Evolutionary conservation across 2,329 filamentous ascomycete species (phyloP).

Genomic region (Apiospora arundinis): DNA sequence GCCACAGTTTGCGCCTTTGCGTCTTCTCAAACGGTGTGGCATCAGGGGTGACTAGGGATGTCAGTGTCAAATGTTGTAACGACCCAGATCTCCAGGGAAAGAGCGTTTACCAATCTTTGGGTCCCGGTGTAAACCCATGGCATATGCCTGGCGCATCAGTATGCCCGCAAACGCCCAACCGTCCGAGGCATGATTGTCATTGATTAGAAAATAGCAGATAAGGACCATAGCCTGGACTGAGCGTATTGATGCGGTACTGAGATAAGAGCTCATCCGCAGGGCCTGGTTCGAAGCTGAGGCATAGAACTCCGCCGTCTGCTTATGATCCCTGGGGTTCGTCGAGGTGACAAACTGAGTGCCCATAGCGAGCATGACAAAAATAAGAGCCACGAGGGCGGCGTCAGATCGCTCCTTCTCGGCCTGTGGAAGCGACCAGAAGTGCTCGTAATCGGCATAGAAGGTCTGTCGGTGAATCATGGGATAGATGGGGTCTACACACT

Average conservation of each 20-base stretch:
- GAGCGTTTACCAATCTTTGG: slow-evolving; percentile 67
- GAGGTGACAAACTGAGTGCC: slow-evolving; percentile 78
- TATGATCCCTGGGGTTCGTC: slow-evolving; percentile 65
- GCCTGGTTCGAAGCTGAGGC: slow-evolving; percentile 81
- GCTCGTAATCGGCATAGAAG: slow-evolving; percentile 80
- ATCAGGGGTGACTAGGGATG: slow-evolving; percentile 61
- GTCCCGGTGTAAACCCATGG: slow-evolving; percentile 81
- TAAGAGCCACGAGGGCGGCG: slow-evolving; percentile 72
- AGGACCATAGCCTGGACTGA: slow-evolving; percentile 83
- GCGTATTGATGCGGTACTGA: slow-evolving; percentile 74
- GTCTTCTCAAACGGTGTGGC: slow-evolving; percentile 77
- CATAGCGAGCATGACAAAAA: slow-evolving; percentile 79
- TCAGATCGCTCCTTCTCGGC: slow-evolving; percentile 67
- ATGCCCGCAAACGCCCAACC: slow-evolving; percentile 85
- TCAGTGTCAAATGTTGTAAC: background rate
- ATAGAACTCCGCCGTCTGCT: slow-evolving; percentile 82
- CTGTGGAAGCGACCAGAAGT: slow-evolving; percentile 71
- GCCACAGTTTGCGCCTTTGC: slow-evolving; percentile 80
- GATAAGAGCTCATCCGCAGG: slow-evolving; percentile 75
- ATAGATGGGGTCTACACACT: slow-evolving; percentile 80
- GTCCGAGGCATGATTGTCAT: slow-evolving; percentile 83
- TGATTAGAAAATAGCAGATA: slow-evolving; percentile 84
- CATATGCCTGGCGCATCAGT: slow-evolving; percentile 78
- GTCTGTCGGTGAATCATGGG: slow-evolving; percentile 79
- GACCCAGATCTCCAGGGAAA: no score